Evolutionary conservation across 2,329 filamentous ascomycete species (phyloP), one percentile per base, ranked within the genome.

Genomic region (Verticillium tricorpus): DNA sequence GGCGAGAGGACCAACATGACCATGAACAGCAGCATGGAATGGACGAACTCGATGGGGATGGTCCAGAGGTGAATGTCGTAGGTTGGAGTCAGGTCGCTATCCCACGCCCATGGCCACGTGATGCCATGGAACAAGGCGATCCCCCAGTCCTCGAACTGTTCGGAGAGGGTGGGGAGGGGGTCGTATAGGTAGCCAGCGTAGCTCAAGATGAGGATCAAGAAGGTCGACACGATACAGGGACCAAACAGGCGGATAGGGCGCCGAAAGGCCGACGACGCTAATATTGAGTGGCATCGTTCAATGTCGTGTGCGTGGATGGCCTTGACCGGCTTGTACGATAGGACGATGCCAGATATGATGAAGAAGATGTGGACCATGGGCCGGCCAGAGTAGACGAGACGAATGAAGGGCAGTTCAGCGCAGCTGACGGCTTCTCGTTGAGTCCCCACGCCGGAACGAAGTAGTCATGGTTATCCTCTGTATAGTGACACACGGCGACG

Each of bases 31-130:
- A 83, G 76, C 66, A 87, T 77, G 2, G 82, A 85, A 69, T 80
- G 82, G 61, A 81, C 76, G 67, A 84, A 85, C 69, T 87, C 85
- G 57, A 86, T 78, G 5, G 85, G 85, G 39, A 88, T 86, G 3
- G 85, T 87, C 85, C 85, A 88, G 19, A 87, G 71, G 64, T 87
- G 85, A 22, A 83, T 77, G 66, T 87, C 83, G 67, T 86, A 85
- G 34, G 71, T 75, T 68, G 59, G 11, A 25, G 31, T 68, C 58
- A 77, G 60, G 60, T 74, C 69, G 2, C 56, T 58, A 39, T 76
- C 37, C 25, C 11, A 61, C 22, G 66, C 73, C 64, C 64, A 68
- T 62, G 58, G 69, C 63, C 60, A 69, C 61, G 60, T 69, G 58
- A 63, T 63, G 63, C 61, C 59, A 60, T 63, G 57, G 32, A 60